Base-by-base conservation (phyloP, 257 asterid genomes). In the Lavandula angustifolia region DNA sequence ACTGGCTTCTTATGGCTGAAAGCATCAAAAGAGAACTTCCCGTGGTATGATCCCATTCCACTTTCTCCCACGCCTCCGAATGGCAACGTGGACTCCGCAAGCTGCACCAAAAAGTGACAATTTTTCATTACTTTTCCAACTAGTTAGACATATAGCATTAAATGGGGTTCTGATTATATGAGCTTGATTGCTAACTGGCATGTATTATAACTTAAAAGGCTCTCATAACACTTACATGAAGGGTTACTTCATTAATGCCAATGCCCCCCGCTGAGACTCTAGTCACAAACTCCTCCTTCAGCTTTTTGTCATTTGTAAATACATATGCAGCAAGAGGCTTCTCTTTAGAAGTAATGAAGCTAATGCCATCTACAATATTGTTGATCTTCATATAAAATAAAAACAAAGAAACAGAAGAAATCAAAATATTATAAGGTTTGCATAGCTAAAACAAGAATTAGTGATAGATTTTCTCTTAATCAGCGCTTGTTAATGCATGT, bases 31-130 rank as follows among this genome's bases (percentile, higher is more conserved):
- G 96, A 87, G 77, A 81, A 82, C 71, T 80, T 87, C 5, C 99
- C 99, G 32, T 92, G 97, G 82, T 87, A 92, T 32, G 96, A 70
- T 37, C 99, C 99, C 87, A 80, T 92, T 69, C 99, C 99, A 68
- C 99, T 92, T 74, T 79, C 96, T 17, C 97, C 99, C 13, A 92
- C 92, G 1, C 99, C 99, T 42, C 99, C 99, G 48, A 92, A 92
- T 29, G 97, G 99, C 75, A 92, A 66, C 6, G 78, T 38, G 27
- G 68, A 60, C 71, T 74, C 82, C 3, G 84, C 73, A 73, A 85
- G 73, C 97, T 92, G 85, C 86, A 76, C 54, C 12, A 72, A 60
- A 47, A 46, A 66, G 67, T 67, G 43, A 56, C 11, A 59, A 46
- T 34, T 27, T 61, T 17, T 9, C 47, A 69, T 41, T 11, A 4